These are phyloP conservation scores for Hippophae tibetana DNA, from an alignment of 306 rosid genomes.

Conservation along the genomic window DNA sequence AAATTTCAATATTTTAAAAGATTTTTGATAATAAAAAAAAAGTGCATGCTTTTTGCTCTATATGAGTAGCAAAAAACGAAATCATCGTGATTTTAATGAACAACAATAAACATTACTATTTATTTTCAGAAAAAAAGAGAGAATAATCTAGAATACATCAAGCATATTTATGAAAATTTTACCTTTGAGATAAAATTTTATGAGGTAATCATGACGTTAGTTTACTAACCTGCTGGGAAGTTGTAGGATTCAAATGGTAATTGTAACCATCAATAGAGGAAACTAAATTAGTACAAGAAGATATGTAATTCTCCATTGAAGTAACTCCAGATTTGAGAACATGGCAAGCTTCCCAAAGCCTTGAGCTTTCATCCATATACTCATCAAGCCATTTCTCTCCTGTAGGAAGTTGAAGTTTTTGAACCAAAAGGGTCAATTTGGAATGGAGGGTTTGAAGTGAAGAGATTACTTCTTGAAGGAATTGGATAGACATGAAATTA, in stretches of 20 bases:
- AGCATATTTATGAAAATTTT: too few species aligned
- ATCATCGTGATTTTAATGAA: too few species aligned
- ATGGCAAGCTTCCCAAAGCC: conserved; percentile 76
- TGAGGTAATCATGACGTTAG: neutral
- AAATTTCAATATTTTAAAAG: too few species aligned
- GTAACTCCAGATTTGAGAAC: conserved; percentile 63
- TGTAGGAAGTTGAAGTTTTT: conserved; percentile 54
- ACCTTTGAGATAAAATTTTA: neutral
- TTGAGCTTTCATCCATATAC: conserved; percentile 83
- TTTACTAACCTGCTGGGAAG: conserved; percentile 48
- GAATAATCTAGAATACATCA: too few species aligned
- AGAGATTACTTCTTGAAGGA: conserved; percentile 55
- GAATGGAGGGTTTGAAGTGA: conserved; percentile 64
- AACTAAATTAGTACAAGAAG: conserved; percentile 30
- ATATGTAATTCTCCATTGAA: conserved; percentile 41
- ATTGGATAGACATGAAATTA: conserved; percentile 64
- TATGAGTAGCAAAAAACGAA: too few species aligned
- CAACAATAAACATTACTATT: too few species aligned
- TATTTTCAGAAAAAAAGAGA: too few species aligned
- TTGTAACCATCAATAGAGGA: conserved; percentile 41
- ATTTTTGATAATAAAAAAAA: too few species aligned
- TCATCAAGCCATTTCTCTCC: conserved; percentile 92
- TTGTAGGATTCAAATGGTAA: conserved; percentile 36
- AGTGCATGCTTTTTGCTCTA: too few species aligned
- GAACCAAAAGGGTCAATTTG: conserved; percentile 54